Conservation (phyloP, 2,329 filamentous ascomycete species). For the Anthostomella pinea region DNA sequence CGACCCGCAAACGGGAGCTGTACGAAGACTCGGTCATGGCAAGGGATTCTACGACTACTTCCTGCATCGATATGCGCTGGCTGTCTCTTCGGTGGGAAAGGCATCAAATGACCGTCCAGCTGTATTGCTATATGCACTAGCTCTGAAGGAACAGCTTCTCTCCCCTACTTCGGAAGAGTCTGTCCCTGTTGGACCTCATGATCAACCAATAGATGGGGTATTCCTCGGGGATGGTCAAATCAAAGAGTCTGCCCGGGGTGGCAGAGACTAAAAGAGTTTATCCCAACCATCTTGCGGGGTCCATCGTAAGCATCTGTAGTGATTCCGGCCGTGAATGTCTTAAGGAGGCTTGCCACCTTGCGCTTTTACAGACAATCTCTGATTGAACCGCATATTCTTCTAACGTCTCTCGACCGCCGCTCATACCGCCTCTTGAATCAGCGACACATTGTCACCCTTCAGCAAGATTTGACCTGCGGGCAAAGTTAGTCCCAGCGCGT, state of each 20-base stretch:
- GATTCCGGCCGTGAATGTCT: background rate
- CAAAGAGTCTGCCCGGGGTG: constrained; percentile 34
- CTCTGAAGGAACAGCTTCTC: constrained; percentile 82
- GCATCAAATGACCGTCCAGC: constrained; percentile 33
- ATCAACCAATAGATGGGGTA: constrained; percentile 77
- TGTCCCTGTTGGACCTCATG: constrained; percentile 72
- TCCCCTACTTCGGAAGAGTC: constrained; percentile 52
- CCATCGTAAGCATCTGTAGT: constrained; percentile 9
- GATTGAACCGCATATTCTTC: constrained; percentile 4
- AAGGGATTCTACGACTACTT: constrained; percentile 98
- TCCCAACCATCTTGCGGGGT: constrained; percentile 12
- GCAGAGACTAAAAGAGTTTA: constrained; percentile 21
- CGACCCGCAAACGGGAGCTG: constrained; percentile 46
- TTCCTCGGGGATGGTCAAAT: constrained; percentile 68
- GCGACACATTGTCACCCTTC: constrained; percentile 65
- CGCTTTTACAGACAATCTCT: background rate
- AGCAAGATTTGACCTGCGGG: constrained; percentile 60
- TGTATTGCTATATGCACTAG: constrained; percentile 68
- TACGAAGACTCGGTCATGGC: constrained; percentile 84
- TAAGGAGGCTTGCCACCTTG: background rate
- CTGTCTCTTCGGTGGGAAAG: constrained; percentile 31
- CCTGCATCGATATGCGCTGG: constrained; percentile 66
- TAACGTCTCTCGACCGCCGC: constrained; percentile 24
- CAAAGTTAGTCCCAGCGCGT: constrained; percentile 8
- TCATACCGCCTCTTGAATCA: constrained; percentile 50